Base-by-base conservation (phyloP, 805 yeast species). In the Monosporozyma servazzii region DNA sequence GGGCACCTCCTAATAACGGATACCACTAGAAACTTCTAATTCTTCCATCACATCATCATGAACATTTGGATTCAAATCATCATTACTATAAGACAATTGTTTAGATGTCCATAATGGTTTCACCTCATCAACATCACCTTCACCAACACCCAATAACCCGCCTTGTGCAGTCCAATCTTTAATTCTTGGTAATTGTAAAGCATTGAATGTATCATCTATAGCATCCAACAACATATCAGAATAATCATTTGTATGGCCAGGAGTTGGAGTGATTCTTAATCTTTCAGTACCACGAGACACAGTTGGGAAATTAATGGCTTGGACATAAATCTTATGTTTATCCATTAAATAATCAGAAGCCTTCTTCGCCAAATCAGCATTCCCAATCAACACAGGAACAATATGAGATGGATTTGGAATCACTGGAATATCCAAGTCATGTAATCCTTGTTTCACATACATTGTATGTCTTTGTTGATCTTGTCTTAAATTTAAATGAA, bases 271-370 rank as follows among this genome's bases (percentile, higher is more conserved):
- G 65, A 93, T 82, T 72, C 99, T 83, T 63, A 93, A 80, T 68
- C 99, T 83, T 74, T 93, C 99, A 58, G 89, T 84, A 54, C 99
- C 99, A 59, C 86, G 82, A 18, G 96, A 84, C 54, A 93, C 99
- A 23, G 99, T 93, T 54, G 99, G 99, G 81, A 85, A 93, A 74
- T 93, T 93, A 69, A 93, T 93, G 46, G 98, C 96, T 74, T 93
- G 99, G 45, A 95, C 99, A 65, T 93, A 93, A 67, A 93, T 90
- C 57, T 79, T 77, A 72, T 89, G 86, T 61, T 86, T 81, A 56
- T 84, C 78, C 75, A 93, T 81, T 64, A 93, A 79, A 68, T 86
- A 68, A 68, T 93, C 99, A 21, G 96, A 86, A 9, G 98, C 98
- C 53, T 74, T 74, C 69, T 91, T 91, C 51, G 98, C 97, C 57